Base-by-base conservation (phyloP, 2,329 filamentous ascomycete genomes). In the Arthroderma sp. region DNA sequence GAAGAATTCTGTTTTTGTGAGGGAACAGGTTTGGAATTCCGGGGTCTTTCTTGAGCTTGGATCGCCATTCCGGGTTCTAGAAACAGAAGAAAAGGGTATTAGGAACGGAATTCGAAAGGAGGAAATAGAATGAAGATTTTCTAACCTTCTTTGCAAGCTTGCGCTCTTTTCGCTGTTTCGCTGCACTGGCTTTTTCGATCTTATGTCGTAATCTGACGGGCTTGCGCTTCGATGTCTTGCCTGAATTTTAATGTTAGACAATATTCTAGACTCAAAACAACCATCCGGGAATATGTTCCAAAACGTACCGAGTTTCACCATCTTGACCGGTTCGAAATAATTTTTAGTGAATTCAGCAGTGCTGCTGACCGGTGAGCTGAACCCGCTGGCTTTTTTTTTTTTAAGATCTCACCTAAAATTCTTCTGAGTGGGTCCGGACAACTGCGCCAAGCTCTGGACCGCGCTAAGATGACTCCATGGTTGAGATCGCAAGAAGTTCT, bases 11-110 rank as follows among this genome's bases (percentile, higher is more conserved):
- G 64, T 95, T 88, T 71, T 98, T 98, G 74, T 91, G 95, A 1
- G 91, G 91, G 69, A 95, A 98, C 32, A 95, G 69, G 61, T 96
- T 98, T 36, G 91, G 91, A 50, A 98, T 95, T 40, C 91, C 91
- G 27, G 89, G 91, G 58, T 98, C 91, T 71, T 96, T 98, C 77
- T 95, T 96, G 54, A 94, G 64, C 64, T 87, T 85, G 48, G 86
- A 88, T 55, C 84, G 80, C 87, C 91, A 96, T 85, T 94, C 80
- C 31, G 91, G 89, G 65, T 95, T 94, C 78, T 78, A 50, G 4
- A 36, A 45, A 29, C 28, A 11, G 30, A 27, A 27, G 11, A 15
- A 44, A 40, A 33, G 7, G 8, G 40, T 11, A 34, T 43, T 43
- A 38, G 36, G 4, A 37, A 6, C 34, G 27, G 11, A 29, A 10